Evolutionary conservation across 257 asterid genomes (phyloP).

Genomic region (Lycium barbarum): DNA sequence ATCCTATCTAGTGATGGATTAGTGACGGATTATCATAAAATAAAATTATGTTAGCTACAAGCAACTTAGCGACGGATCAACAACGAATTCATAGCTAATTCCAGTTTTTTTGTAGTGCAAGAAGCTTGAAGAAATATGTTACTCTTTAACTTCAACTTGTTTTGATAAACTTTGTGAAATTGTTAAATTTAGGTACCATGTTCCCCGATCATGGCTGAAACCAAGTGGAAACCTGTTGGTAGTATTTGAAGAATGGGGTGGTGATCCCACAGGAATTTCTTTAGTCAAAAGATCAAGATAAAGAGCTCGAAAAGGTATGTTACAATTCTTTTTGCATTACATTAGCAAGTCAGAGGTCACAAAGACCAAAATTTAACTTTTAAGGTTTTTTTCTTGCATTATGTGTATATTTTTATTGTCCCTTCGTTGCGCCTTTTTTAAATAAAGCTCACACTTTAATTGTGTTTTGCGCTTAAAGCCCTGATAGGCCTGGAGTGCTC

Average conservation of each 20-base stretch:
- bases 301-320: not conserved
- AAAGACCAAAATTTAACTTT: not conserved
- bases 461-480: too few species aligned
- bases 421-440: too few species aligned
- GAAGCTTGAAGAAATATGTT: not conserved
- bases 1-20: too few species aligned
- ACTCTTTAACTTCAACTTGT: not conserved
- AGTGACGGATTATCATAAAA: too few species aligned
- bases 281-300: conserved; percentile 54
- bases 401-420: too few species aligned
- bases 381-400: too few species aligned
- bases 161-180: not conserved
- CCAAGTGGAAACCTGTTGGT: conserved; percentile 72
- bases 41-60: too few species aligned
- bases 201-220: conserved; percentile 86
- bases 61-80: too few species aligned
- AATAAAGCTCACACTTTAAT: too few species aligned
- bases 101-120: too few species aligned
- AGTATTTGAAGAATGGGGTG: conserved; percentile 88
- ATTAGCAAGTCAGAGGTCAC: not conserved
- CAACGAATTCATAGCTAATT: too few species aligned
- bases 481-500: too few species aligned
- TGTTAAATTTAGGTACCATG: conserved; percentile 64
- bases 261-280: conserved; percentile 66
- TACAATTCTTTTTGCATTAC: not conserved